A percentile compares a stretch with the other conserved stretches of the same genome.
Evolutionary conservation across 805 yeast species (phyloP).

Genomic region (Torulaspora maleeae): DNA sequence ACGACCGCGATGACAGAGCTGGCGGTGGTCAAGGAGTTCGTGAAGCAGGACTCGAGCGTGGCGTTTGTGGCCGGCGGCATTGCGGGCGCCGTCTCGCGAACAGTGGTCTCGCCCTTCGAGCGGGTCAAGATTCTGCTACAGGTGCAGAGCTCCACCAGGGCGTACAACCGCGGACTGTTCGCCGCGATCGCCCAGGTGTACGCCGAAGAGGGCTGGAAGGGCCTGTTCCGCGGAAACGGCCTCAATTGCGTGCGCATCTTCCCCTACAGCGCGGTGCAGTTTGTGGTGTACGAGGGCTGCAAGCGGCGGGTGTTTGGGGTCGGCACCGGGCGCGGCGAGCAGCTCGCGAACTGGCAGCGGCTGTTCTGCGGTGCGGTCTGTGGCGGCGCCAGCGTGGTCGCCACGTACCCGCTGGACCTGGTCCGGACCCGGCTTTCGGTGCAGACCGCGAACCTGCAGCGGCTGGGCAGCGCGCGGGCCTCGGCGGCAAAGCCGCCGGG

Average conservation of each 20-base stretch:
- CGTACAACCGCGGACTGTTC: constrained; percentile 63
- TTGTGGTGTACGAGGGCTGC: constrained; percentile 69
- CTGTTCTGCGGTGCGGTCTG: constrained; percentile 74
- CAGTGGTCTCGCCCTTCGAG: constrained; percentile 92
- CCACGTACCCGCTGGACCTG: constrained; percentile 88
- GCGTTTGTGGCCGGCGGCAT: constrained; percentile 68
- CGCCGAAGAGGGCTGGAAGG: constrained; percentile 86
- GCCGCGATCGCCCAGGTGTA: constrained; percentile 75
- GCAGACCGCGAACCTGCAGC: constrained; percentile 67
- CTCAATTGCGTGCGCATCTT: constrained; percentile 84
- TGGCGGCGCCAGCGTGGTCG: constrained; percentile 72
- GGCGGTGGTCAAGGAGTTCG: constrained; percentile 11
- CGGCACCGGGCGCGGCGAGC: constrained; percentile 28
- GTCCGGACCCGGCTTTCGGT: constrained; percentile 85
- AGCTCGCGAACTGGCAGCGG: constrained; percentile 53
- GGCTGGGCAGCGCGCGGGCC: constrained; percentile 43
- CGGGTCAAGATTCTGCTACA: constrained; percentile 89
- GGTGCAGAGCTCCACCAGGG: constrained; percentile 54
- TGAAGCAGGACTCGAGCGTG: constrained; percentile 21
- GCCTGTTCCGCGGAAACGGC: constrained; percentile 86
- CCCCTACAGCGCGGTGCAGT: constrained; percentile 94
- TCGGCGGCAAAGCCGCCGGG: constrained; percentile 58
- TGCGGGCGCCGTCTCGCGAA: constrained; percentile 79
- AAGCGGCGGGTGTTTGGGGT: constrained; percentile 41
- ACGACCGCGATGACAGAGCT: not conserved